Evolutionary conservation across 2,329 filamentous ascomycete species (phyloP).

Genomic region (Nemania sp.): DNA sequence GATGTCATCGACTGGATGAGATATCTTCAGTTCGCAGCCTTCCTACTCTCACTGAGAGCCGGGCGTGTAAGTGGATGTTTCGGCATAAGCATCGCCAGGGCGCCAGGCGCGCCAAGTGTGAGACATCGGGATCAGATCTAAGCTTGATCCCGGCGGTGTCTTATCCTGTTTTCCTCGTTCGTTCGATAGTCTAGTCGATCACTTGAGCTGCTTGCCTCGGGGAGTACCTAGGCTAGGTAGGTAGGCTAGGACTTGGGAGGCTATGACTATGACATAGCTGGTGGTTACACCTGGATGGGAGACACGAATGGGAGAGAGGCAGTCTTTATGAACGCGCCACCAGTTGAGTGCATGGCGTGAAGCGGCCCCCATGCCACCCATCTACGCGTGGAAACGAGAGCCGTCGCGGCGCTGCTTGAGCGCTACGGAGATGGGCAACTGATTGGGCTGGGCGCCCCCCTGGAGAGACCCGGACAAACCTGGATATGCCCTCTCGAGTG

Average conservation of each 20-base stretch:
- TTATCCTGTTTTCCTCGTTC: neutral
- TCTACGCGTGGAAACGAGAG: slow-evolving; percentile 48
- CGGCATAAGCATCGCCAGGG: slow-evolving; percentile 1
- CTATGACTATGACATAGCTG: slow-evolving; percentile 16
- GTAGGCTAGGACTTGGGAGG: too few relatives aligned
- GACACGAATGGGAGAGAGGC: neutral
- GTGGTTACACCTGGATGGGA: neutral
- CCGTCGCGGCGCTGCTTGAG: slow-evolving; percentile 31
- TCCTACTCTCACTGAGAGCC: slow-evolving; percentile 33
- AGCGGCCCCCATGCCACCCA: slow-evolving; percentile 39
- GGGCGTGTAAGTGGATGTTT: slow-evolving; percentile 10
- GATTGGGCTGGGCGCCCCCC: slow-evolving; percentile 20
- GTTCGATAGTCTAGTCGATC: slow-evolving; percentile 18
- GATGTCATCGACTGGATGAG: slow-evolving; percentile 20
- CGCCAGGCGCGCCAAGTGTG: slow-evolving; percentile 7
- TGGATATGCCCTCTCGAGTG: neutral
- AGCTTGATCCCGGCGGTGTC: slow-evolving; percentile 10
- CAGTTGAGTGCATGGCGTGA: slow-evolving; percentile 39
- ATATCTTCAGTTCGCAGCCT: slow-evolving; percentile 6
- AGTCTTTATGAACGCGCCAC: slow-evolving; percentile 46
- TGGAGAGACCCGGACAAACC: too few relatives aligned
- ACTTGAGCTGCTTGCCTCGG: slow-evolving; percentile 14
- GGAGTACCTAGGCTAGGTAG: slow-evolving; percentile 6
- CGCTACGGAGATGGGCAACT: slow-evolving; percentile 27
- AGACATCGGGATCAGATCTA: slow-evolving; percentile 26